Evolutionary conservation across 169 alveolate species (phyloP), one percentile per base, ranked within the genome.

Genomic region (Plasmodium coatneyi): DNA sequence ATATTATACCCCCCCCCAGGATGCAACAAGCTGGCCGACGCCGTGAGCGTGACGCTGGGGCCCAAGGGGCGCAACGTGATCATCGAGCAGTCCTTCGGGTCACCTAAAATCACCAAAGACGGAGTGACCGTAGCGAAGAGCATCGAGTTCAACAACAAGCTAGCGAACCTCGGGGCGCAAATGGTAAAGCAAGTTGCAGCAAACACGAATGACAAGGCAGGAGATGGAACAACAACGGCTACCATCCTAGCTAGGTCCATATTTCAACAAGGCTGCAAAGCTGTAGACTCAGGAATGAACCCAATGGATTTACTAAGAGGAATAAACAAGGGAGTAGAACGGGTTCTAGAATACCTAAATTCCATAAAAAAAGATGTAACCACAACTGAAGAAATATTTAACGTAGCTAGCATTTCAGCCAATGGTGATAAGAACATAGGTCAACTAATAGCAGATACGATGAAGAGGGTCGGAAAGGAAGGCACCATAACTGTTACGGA

Each of bases 181-280:
- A 96, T 99, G 93, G 98, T 99, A 71, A 98, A 98, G 93, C 99
- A 98, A 94, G 99, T 99, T 5, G 99, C 99, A 7, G 96, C 98
- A 25, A 97, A 98, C 87, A 98, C 99, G 71, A 99, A 99, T 93
- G 99, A 99, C 95, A 98, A 97, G 83, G 99, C 99, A 60, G 99
- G 99, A 34, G 99, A 99, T 93, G 99, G 99, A 46, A 99, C 99
- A 49, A 99, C 99, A 0, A 99, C 99, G 19, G 99, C 99, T 49
- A 99, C 99, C 0, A 98, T 99, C 46, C 96, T 99, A 54, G 99
- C 99, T 14, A 95, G 99, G 60, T 99, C 99, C 49, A 98, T 99
- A 72, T 99, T 97, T 97, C 98, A 98, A 92, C 99, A 99, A 60
- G 99, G 99, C 36, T 98, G 99, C 96, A 98, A 98, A 92, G 98